These are phyloP conservation scores for Grosmannia serpens DNA, from an alignment of 2,329 filamentous ascomycete genomes.

Conservation along the genomic window DNA sequence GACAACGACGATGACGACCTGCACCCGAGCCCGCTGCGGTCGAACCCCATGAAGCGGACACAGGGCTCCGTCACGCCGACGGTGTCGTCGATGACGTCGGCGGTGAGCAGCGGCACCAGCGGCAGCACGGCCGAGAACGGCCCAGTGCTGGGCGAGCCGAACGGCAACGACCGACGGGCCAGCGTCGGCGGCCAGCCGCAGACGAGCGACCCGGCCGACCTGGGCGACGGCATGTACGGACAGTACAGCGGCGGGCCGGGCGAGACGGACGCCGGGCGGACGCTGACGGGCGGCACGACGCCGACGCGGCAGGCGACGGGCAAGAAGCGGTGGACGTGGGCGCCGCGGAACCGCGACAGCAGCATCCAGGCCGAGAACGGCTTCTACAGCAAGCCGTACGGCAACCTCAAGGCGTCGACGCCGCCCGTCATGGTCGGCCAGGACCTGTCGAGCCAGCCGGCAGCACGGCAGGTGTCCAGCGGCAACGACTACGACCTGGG, in stretches of 20 bases:
- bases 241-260: background rate
- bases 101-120: conserved; percentile 9
- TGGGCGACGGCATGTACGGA: background rate
- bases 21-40: conserved; percentile 42
- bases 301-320: background rate
- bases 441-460: conserved; percentile 15
- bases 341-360: conserved; percentile 19
- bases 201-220: conserved; percentile 26
- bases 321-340: conserved; percentile 12
- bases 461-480: conserved; percentile 42
- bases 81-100: conserved; percentile 10
- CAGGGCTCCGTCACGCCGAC: conserved; percentile 4
- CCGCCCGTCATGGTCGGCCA: conserved; percentile 41
- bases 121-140: conserved; percentile 5
- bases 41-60: background rate
- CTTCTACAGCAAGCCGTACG: conserved; percentile 46
- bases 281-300: background rate
- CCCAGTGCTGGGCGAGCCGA: conserved; percentile 29
- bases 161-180: conserved; percentile 29
- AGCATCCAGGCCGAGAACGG: conserved; percentile 36
- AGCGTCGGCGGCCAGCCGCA: conserved; percentile 28
- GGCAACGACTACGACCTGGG: conserved; percentile 41
- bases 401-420: conserved; percentile 40
- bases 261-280: background rate
- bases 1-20: conserved; percentile 13